Base-by-base conservation (phyloP, 768 basidiomycete genomes). In the Tricholoma sp. region DNA sequence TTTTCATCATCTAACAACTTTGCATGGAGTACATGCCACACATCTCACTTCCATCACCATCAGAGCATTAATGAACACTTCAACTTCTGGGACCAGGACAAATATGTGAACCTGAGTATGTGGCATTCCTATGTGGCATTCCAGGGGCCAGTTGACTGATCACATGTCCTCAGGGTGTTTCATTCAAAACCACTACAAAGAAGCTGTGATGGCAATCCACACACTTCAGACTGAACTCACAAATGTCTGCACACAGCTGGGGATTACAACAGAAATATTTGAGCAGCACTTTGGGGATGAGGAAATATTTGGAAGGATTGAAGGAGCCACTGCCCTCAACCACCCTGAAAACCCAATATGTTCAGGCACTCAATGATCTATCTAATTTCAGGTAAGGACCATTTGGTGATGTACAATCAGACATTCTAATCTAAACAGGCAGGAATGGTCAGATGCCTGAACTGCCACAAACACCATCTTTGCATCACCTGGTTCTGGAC, bases 1-100 rank as follows among this genome's bases (percentile, higher is more conserved):
- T 67, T 67, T 31, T 59, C 61, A 6, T 39, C 50, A 24, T 61
- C 63, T 5, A 69, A 69, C 50, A 57, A 47, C 0, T 45, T 65
- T 22, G 67, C 67, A 4, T n/a, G 39, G 24, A 31, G 50, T 12
- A 61, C 60, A 45, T 50, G 57, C 8, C 55, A 63, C 45, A 21
- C 60, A 2, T 51, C 52, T 18, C 24, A 19, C 5, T 69, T 64
- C 37, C 37, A 39, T 2, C 12, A 2, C 37, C 37, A 39, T 16
- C 37, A 39, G n/a, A 16, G 3, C 0, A 39, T 39, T n/a, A 16
- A 39, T 12, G 37, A 39, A n/a, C 37, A 39, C n/a, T 39, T 46
- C 16, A 46, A n/a, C n/a, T n/a, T n/a, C n/a, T n/a, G n/a, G n/a
- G n/a, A n/a, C n/a, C n/a, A n/a, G n/a, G n/a, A n/a, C 24, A 12